phyloP scores from a whole-genome alignment of 2,329 filamentous ascomycete genomes.

The Fusarium nygamai region DNA sequence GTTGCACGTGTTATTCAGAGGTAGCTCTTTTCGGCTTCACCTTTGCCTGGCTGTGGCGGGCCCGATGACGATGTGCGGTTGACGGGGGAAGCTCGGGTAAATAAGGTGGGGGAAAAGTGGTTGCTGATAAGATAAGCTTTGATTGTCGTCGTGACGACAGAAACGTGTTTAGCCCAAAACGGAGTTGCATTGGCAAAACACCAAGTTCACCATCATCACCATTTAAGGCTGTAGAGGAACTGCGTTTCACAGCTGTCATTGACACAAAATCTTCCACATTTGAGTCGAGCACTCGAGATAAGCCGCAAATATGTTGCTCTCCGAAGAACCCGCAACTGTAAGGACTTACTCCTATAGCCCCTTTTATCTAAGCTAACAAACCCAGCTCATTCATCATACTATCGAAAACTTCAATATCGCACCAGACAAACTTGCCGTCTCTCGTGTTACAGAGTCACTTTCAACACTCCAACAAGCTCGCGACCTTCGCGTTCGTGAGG shows the following conservation, averaged over 20 bases:
- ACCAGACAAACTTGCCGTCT: constrained; percentile 85
- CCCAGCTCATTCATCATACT: constrained; percentile 87
- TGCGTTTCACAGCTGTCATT: background rate
- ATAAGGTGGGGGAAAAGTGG: background rate
- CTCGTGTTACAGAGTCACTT: constrained; percentile 85
- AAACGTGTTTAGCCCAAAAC: constrained; percentile 1
- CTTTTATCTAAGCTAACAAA: constrained; percentile 11
- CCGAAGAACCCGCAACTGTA: constrained; percentile 91
- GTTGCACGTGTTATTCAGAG: constrained; percentile 26
- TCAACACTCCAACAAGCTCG: constrained; percentile 86
- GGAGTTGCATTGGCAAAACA: constrained; percentile 14
- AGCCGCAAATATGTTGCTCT: constrained; percentile 80
- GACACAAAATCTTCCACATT: background rate
- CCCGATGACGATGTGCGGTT: constrained; percentile 39
- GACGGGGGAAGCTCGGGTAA: constrained; percentile 36
- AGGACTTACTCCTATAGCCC: constrained; percentile 39
- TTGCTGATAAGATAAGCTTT: background rate
- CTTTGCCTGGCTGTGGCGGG: constrained; percentile 36
- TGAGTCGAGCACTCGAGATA: background rate
- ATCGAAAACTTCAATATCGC: constrained; percentile 94
- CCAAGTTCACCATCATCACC: constrained; percentile 4
- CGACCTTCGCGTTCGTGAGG: constrained; percentile 77
- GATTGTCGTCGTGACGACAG: constrained; percentile 48
- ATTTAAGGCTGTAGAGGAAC: background rate
- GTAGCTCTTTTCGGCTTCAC: constrained; percentile 29